Evolutionary conservation across 148 eudicot species (phyloP).

Genomic region (Camellia lanceoleosa): DNA sequence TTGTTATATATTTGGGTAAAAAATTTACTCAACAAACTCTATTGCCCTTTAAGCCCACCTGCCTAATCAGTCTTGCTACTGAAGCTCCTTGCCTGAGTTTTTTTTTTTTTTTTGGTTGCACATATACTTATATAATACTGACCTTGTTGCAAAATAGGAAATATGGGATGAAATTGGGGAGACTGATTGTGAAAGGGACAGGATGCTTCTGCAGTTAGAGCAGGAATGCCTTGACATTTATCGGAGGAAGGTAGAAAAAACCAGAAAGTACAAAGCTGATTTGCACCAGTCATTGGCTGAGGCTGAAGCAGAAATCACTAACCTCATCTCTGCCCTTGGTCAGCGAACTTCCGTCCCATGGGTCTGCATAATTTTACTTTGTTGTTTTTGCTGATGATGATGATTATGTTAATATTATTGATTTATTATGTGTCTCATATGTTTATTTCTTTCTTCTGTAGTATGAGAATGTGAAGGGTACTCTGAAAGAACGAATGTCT

Average conservation of each 20-base stretch:
- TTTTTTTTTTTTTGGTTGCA: not conserved
- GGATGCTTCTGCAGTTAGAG: slow-evolving; percentile 75
- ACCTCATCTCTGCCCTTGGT: slow-evolving; percentile 56
- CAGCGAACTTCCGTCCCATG: slow-evolving; percentile 49
- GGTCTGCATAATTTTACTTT: slow-evolving; percentile 35
- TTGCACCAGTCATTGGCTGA: slow-evolving; percentile 61
- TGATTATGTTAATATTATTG: slow-evolving; percentile 5
- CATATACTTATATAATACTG: not conserved
- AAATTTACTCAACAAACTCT: not conserved
- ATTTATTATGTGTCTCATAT: slow-evolving; percentile 4
- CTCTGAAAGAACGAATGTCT: slow-evolving; percentile 59
- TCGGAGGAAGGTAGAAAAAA: slow-evolving; percentile 65
- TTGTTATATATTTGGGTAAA: not conserved
- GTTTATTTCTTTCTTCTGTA: slow-evolving; percentile 16
- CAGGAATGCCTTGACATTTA: slow-evolving; percentile 84
- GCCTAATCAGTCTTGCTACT: not conserved
- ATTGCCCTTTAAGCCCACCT: not conserved
- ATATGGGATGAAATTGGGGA: slow-evolving; percentile 95
- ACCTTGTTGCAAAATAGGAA: slow-evolving; percentile 37
- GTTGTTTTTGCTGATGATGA: not conserved
- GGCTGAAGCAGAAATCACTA: slow-evolving; percentile 63
- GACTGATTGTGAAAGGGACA: slow-evolving; percentile 64
- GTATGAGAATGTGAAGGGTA: slow-evolving; percentile 52
- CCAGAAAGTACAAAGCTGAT: slow-evolving; percentile 69
- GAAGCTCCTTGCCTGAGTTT: not conserved